phyloP scores from a whole-genome alignment of 768 basidiomycete genomes.

The Xanthoconium stramineum region DNA sequence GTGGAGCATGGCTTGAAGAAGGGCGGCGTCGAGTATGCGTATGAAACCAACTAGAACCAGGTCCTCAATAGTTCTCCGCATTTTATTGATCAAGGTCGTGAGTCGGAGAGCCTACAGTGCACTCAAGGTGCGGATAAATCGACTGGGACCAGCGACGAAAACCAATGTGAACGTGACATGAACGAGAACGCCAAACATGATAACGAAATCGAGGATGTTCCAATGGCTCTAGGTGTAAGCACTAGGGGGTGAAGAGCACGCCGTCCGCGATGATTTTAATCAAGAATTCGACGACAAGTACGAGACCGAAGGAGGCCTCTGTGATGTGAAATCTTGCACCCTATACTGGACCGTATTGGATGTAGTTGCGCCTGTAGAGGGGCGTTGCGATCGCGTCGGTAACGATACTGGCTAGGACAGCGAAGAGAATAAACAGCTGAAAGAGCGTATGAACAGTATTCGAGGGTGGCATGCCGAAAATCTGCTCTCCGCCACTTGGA shows the following conservation, averaged over 20 bases:
- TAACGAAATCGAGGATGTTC: constrained; percentile 87
- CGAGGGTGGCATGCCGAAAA: constrained; percentile 70
- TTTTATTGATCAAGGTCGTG: constrained; percentile 83
- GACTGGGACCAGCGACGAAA: constrained; percentile 73
- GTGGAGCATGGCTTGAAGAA: constrained; percentile 86
- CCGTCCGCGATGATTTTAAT: constrained; percentile 95
- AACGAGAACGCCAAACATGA: constrained; percentile 73
- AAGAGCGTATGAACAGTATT: constrained; percentile 66
- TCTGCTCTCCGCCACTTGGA: constrained; percentile 80
- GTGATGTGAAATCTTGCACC: constrained; percentile 85
- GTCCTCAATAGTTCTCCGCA: constrained; percentile 83
- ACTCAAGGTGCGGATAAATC: constrained; percentile 81
- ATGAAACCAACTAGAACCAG: constrained; percentile 81
- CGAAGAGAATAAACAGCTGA: constrained; percentile 68
- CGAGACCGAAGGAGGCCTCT: constrained; percentile 67
- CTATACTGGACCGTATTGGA: constrained; percentile 51
- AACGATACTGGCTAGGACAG: constrained; percentile 79
- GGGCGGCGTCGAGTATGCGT: constrained; percentile 84
- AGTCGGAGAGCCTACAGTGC: constrained; percentile 84
- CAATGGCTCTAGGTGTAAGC: constrained; percentile 89
- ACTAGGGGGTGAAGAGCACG: constrained; percentile 83
- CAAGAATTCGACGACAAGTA: constrained; percentile 75
- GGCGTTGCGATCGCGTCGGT: constrained; percentile 87
- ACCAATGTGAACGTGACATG: constrained; percentile 71
- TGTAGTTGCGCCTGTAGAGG: constrained; percentile 69